These are phyloP conservation scores for Ramaria sp. DNA, from an alignment of 768 basidiomycete species.

Conservation along the genomic window DNA sequence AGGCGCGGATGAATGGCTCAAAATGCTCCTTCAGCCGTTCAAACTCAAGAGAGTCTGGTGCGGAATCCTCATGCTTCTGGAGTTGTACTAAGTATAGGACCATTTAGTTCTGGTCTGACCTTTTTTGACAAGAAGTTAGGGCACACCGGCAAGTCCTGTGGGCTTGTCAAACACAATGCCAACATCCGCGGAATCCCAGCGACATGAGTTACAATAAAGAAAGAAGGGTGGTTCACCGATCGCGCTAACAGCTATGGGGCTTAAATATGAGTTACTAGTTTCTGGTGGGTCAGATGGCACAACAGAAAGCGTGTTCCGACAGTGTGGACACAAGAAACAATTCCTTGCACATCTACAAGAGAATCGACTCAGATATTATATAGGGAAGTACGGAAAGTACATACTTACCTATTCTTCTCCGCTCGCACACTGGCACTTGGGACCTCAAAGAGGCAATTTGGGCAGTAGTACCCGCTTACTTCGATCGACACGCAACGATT, in stretches of 20 bases:
- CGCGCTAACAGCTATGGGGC: constrained; percentile 38
- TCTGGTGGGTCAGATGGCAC: constrained; percentile 84
- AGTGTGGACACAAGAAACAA: constrained; percentile 94
- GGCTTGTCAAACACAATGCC: constrained; percentile 95
- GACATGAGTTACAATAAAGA: constrained; percentile 83
- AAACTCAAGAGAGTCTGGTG: constrained; percentile 78
- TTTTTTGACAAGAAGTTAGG: not conserved
- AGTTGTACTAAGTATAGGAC: constrained; percentile 54
- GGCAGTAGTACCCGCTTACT: constrained; percentile 96
- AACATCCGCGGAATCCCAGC: constrained; percentile 90
- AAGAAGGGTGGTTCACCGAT: constrained; percentile 85
- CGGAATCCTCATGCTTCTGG: constrained; percentile 81
- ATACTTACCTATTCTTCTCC: constrained; percentile 82
- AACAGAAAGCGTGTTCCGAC: constrained; percentile 79
- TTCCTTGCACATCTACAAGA: constrained; percentile 83
- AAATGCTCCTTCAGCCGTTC: constrained; percentile 95
- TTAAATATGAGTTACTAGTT: constrained; percentile 40
- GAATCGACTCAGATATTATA: constrained; percentile 1
- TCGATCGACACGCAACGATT: constrained; percentile 87
- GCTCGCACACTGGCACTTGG: constrained; percentile 96
- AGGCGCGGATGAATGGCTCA: constrained; percentile 86
- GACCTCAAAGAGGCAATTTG: constrained; percentile 96
- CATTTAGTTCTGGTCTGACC: not conserved
- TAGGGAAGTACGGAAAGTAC: not conserved
- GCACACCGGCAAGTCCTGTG: constrained; percentile 83